A percentile compares a stretch with the other conserved stretches of the same genome.
phyloP scores from a whole-genome alignment of 106 monocot species.

The Phalaenopsis aphrodite region DNA sequence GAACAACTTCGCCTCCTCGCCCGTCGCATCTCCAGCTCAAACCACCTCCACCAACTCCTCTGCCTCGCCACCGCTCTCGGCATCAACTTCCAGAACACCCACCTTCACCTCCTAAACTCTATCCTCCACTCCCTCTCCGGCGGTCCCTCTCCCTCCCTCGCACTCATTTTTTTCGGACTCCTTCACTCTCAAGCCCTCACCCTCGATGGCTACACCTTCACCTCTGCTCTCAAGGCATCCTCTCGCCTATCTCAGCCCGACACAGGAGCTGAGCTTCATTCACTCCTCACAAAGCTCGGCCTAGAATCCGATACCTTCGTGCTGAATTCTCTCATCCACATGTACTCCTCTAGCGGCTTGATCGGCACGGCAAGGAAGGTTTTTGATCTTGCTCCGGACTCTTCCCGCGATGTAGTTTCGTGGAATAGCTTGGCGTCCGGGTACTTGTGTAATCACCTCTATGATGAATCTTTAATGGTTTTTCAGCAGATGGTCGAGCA shows the following conservation, averaged over 20 bases:
- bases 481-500: constrained; percentile 39
- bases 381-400: constrained; percentile 23
- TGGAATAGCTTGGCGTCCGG: constrained; percentile 79
- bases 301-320: constrained; percentile 44
- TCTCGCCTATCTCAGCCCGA: constrained; percentile 14
- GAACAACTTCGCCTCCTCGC: constrained; percentile 21
- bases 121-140: constrained; percentile 39
- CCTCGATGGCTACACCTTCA: constrained; percentile 62
- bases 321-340: constrained; percentile 53
- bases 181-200: constrained; percentile 17
- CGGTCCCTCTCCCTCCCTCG: constrained; percentile 23
- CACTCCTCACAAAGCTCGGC: constrained; percentile 35
- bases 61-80: constrained; percentile 23
- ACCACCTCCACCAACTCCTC: constrained; percentile 38
- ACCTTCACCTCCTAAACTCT: constrained; percentile 39
- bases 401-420: constrained; percentile 43
- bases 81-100: constrained; percentile 10
- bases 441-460: constrained; percentile 23
- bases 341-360: constrained; percentile 38
- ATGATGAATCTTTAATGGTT: constrained; percentile 23
- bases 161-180: constrained; percentile 35
- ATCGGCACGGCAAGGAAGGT: constrained; percentile 17
- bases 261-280: constrained; percentile 32
- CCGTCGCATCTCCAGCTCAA: constrained; percentile 17
- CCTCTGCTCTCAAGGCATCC: constrained; percentile 40